Evolutionary conservation across 2,329 filamentous ascomycete species (phyloP).

Genomic region (Zymoseptoria pseudotritici): DNA sequence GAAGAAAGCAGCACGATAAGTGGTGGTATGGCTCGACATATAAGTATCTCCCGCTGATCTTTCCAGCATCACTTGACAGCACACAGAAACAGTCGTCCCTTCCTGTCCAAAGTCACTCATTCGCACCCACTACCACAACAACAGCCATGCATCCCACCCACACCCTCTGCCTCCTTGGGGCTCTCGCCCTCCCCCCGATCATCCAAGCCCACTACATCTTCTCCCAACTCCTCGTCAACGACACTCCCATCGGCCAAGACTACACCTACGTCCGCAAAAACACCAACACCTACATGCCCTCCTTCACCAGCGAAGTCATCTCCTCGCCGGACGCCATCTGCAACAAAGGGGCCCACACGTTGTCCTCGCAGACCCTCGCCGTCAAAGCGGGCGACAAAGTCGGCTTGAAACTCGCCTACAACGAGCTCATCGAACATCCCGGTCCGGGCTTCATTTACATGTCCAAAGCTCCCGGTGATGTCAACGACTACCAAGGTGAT

Average conservation of each 20-base stretch:
- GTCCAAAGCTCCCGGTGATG: constrained; percentile 13
- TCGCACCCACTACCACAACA: background rate
- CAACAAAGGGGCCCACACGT: constrained; percentile 10
- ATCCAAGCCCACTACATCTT: constrained; percentile 16
- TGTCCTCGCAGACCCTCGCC: constrained; percentile 8
- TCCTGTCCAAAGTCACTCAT: background rate
- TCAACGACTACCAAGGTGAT: constrained; percentile 11
- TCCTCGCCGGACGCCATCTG: constrained; percentile 8
- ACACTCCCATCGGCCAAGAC: constrained; percentile 7
- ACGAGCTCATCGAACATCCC: constrained; percentile 16
- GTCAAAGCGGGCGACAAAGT: constrained; percentile 15
- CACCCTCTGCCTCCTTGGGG: background rate
- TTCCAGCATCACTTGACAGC: background rate
- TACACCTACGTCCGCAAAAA: constrained; percentile 18
- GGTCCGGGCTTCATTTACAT: constrained; percentile 16
- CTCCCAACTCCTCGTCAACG: constrained; percentile 16
- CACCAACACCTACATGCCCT: constrained; percentile 13
- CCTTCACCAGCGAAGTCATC: constrained; percentile 10
- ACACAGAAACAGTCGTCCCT: background rate
- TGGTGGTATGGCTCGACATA: background rate
- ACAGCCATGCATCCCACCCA: background rate
- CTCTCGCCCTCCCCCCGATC: background rate
- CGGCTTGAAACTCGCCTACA: constrained; percentile 11
- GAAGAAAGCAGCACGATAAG: background rate
- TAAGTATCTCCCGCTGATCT: background rate